Evolutionary conservation across 108 stramenopile species (phyloP).

Genomic region (Cylindrotheca closterium): DNA sequence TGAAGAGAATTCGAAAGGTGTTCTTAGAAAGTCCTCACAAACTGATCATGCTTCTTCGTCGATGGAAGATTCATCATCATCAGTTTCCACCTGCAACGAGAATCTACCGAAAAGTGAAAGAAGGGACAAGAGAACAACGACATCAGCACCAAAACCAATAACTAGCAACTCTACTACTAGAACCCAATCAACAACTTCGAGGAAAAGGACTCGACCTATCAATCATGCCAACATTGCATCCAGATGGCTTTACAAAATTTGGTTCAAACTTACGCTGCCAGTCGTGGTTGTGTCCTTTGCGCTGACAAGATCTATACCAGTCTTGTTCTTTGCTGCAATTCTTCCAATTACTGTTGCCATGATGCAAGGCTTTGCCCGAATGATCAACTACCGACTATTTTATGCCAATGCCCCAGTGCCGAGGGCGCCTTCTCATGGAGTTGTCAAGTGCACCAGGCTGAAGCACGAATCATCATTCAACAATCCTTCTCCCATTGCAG

Average conservation of each 20-base stretch:
- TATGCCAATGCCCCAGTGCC: slow-evolving; percentile 35
- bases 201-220: too few relatives aligned
- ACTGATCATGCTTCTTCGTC: too few relatives aligned
- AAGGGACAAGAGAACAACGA: too few relatives aligned
- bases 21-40: too few relatives aligned
- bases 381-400: slow-evolving; percentile 22
- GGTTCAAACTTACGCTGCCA: not conserved
- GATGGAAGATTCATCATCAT: too few relatives aligned
- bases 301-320: slow-evolving; percentile 1
- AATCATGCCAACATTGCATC: slow-evolving; percentile 1
- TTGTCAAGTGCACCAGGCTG: slow-evolving; percentile 19
- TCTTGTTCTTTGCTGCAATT: not conserved
- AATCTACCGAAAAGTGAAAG: too few relatives aligned
- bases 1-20: too few relatives aligned
- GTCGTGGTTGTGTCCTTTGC: slow-evolving; percentile 16
- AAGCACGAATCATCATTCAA: not conserved
- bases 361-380: slow-evolving; percentile 27
- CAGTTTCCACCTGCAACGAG: too few relatives aligned
- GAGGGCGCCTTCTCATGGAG: slow-evolving; percentile 35
- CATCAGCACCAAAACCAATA: too few relatives aligned
- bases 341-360: slow-evolving; percentile 15
- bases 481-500: not conserved
- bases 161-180: too few relatives aligned
- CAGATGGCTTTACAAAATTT: not conserved
- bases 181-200: too few relatives aligned